phyloP scores from a whole-genome alignment of 2,329 filamentous ascomycete species.

The Fusarium piperis region DNA sequence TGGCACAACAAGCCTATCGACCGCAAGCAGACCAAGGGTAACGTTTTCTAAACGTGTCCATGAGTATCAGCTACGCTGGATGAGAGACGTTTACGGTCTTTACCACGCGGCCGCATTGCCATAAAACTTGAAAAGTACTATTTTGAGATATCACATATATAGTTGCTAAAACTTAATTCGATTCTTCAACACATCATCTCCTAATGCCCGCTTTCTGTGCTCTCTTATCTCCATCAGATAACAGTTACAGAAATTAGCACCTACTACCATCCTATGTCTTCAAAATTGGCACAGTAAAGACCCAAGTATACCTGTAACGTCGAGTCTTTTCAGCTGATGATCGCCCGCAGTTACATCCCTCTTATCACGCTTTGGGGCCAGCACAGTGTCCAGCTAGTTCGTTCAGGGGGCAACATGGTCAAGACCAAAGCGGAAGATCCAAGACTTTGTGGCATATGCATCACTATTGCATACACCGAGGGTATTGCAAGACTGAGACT shows the following conservation, averaged over 20 bases:
- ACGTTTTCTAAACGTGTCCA: slow-evolving; percentile 53
- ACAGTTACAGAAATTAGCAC: neutral
- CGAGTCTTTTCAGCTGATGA: neutral
- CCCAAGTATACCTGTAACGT: neutral
- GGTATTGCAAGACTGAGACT: neutral
- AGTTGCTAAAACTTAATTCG: neutral
- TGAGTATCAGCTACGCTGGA: neutral
- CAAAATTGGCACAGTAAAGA: neutral
- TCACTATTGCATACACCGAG: neutral
- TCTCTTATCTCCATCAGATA: neutral
- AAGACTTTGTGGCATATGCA: neutral
- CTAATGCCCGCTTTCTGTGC: neutral
- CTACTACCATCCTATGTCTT: neutral
- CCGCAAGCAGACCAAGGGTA: slow-evolving; percentile 61
- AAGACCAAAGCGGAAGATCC: neutral
- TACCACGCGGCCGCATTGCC: neutral
- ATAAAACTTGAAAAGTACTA: neutral
- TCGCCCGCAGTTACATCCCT: neutral
- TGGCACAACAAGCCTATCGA: slow-evolving; percentile 60
- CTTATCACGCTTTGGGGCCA: neutral
- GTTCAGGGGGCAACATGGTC: neutral
- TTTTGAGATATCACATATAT: neutral
- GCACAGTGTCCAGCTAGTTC: neutral
- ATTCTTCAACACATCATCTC: neutral
- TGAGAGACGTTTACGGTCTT: neutral